phyloP scores from a whole-genome alignment of 257 asterid genomes.

The Solanum peruvianum region DNA sequence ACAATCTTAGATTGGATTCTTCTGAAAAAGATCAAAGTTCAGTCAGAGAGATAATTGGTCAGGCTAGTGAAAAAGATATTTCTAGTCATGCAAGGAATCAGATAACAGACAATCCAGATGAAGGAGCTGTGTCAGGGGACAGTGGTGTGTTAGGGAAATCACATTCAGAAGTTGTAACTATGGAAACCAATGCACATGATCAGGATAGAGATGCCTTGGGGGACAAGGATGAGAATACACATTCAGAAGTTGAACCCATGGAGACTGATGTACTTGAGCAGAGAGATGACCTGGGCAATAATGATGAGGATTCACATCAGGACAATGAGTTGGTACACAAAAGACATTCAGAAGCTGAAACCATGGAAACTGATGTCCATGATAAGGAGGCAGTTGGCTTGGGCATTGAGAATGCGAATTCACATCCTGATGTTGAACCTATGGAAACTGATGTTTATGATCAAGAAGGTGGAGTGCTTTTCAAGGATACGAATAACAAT shows the following conservation, averaged over 20 bases:
- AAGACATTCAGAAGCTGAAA: background rate
- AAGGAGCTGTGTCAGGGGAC: conserved; percentile 16
- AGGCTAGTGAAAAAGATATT: conserved; percentile 8
- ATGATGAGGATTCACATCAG: conserved; percentile 2
- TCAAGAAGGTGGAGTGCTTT: background rate
- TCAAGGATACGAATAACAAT: conserved; percentile 1
- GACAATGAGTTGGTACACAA: background rate
- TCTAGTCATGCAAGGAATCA: conserved; percentile 5
- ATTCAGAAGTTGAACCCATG: background rate
- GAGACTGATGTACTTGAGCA: background rate
- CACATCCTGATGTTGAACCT: background rate
- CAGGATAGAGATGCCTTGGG: background rate
- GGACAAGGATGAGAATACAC: conserved; percentile 1
- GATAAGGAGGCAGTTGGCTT: background rate
- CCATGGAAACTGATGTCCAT: background rate
- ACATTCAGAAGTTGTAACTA: background rate
- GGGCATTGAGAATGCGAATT: background rate
- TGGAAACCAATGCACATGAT: background rate
- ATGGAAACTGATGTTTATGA: conserved; percentile 1
- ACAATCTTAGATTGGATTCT: background rate
- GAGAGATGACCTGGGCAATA: background rate
- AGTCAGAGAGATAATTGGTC: background rate
- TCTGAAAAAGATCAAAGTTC: conserved; percentile 2
- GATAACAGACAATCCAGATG: conserved; percentile 6
- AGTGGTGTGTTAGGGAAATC: background rate